Evolutionary conservation across 2,329 filamentous ascomycete genomes (phyloP), one percentile per base, ranked within the genome.

Genomic region (Aspergillus ochraceus): DNA sequence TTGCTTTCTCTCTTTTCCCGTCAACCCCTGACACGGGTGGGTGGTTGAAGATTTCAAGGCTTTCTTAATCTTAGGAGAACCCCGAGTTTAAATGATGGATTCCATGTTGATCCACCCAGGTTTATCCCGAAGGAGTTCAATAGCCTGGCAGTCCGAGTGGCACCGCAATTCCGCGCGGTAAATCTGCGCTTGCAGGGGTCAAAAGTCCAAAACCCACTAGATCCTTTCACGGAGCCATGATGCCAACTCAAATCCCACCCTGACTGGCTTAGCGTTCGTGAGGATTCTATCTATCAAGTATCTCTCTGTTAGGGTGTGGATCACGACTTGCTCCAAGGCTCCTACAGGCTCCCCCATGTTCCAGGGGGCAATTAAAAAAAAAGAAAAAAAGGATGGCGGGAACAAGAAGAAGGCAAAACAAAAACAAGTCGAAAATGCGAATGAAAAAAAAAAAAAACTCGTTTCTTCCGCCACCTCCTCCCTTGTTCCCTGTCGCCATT

Each of bases 51-150:
- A 24, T 42, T 30, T 14, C 49, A 52, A 4, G 8, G 26, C 45
- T 17, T 30, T 29, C 26, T 29, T 29, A 9, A 29, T 24, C 2
- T 39, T 57, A 45, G 52, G 57, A 45, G 47, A 47, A 47, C 30
- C 32, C 52, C 57, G 52, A 58, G 52, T 53, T 58, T 58, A 58
- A 58, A 58, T 58, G 53, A 54, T 46, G 29, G 30, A 30, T 30
- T 42, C 52, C 52, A 29, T 45, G 52, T 45, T 39, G 52, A 54
- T 54, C 32, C 42, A 46, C 12, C 11, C 32, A 36, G 32, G 32
- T 36, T 2, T 36, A 36, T 36, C 32, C 45, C 39, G 22, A 46
- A 57, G 55, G 32, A 36, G 17, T 42, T 42, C 36, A 42, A 42
- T 42, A 42, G 36, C 36, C 36, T n/a, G 36, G 36, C 36, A 36